These are phyloP conservation scores for Yarrowia osloensis DNA, from an alignment of 805 yeast species.

Conservation along the genomic window DNA sequence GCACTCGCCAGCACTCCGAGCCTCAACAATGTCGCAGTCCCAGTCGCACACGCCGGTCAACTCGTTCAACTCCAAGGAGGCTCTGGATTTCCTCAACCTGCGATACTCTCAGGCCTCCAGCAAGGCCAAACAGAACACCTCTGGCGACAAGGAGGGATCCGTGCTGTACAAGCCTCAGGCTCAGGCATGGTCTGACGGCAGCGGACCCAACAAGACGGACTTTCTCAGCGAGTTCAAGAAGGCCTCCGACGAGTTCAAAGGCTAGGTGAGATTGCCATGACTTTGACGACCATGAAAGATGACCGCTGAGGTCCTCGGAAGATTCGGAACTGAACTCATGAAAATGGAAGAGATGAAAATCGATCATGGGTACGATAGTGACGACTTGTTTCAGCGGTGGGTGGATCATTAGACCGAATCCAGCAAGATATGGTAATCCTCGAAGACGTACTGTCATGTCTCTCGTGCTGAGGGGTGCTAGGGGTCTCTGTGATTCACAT, in stretches of 20 bases:
- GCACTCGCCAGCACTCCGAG: neutral
- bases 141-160: conserved; percentile 2
- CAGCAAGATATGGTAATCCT: too few relatives aligned
- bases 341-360: too few relatives aligned
- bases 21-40: neutral
- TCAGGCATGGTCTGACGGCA: conserved; percentile 1
- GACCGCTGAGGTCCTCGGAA: neutral
- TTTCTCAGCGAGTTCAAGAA: conserved; percentile 22
- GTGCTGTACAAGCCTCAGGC: conserved; percentile 26
- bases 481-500: too few relatives aligned
- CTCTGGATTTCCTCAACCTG: conserved; percentile 22
- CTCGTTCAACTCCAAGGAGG: conserved; percentile 28
- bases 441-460: too few relatives aligned
- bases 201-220: conserved; percentile 16
- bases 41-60: conserved; percentile 27
- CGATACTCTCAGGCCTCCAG: conserved; percentile 13
- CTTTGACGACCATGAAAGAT: neutral
- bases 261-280: neutral
- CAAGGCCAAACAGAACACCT: conserved; percentile 14
- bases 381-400: too few relatives aligned
- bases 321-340: too few relatives aligned
- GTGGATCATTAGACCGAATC: too few relatives aligned
- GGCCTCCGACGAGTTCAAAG: conserved; percentile 22
- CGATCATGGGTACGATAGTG: too few relatives aligned
- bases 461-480: too few relatives aligned